These are phyloP conservation scores for Hondaea fermentalgiana DNA, from an alignment of 108 stramenopile genomes.

Conservation along the genomic window DNA sequence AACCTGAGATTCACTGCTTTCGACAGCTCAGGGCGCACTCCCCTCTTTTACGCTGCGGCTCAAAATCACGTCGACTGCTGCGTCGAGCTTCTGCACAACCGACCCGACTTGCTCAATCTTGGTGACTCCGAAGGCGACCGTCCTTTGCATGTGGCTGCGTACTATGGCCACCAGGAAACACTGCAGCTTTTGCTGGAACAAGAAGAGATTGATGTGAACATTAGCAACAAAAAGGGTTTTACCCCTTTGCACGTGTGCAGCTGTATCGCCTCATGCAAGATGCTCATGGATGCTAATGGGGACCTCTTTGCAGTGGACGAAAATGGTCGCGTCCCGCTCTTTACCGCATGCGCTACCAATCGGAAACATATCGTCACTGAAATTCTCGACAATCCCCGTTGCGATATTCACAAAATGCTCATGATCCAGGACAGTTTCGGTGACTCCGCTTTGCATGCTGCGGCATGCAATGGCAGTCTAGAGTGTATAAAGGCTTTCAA, in stretches of 20 bases:
- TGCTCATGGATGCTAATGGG: neutral
- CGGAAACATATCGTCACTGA: neutral
- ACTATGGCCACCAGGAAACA: neutral
- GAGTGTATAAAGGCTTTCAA: conserved; percentile 5
- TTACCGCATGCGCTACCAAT: neutral
- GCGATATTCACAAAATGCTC: neutral
- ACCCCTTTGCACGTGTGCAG: neutral
- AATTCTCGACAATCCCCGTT: neutral
- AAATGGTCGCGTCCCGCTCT: neutral
- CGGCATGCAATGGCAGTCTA: neutral
- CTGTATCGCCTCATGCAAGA: neutral
- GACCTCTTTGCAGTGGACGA: neutral
- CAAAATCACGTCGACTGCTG: neutral
- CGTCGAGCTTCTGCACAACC: neutral
- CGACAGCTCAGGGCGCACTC: neutral
- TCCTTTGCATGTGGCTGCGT: neutral
- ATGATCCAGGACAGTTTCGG: neutral
- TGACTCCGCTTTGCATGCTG: neutral
- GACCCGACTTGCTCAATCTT: neutral
- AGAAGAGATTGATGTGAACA: neutral
- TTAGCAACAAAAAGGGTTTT: neutral
- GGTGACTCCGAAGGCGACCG: neutral
- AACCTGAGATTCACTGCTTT: neutral
- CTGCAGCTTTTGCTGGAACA: neutral
- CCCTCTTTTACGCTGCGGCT: conserved; percentile 5